Percentiles rank a stretch among this genome's conserved stretches.
Conservation (phyloP, 2,329 filamentous ascomycete genomes). For the Pseudogymnoascus sp. region DNA sequence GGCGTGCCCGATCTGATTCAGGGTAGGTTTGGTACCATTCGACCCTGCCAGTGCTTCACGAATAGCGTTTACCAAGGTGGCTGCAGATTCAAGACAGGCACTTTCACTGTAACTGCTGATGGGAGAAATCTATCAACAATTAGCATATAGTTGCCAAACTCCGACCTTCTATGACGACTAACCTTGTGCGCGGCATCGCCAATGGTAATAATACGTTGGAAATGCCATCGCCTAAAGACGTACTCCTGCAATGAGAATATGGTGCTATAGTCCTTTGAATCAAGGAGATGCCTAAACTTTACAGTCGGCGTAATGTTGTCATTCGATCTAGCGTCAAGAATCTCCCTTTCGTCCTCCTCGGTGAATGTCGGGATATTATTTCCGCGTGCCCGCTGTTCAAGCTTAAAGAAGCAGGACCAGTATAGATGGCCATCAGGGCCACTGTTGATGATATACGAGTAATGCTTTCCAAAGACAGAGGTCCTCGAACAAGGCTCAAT, state of each 20-base stretch:
- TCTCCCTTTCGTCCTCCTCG: slow-evolving; percentile 22
- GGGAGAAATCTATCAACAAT: background rate
- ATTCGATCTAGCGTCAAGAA: slow-evolving; percentile 20
- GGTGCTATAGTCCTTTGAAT: slow-evolving; percentile 15
- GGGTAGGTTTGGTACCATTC: background rate
- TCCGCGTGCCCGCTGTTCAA: slow-evolving; percentile 18
- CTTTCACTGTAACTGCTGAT: background rate
- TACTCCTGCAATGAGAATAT: slow-evolving; percentile 31
- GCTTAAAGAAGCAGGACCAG: slow-evolving; percentile 22
- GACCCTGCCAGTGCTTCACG: background rate
- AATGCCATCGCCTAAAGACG: slow-evolving; percentile 34
- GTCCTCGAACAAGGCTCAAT: background rate
- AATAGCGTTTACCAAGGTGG: background rate
- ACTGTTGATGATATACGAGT: slow-evolving; percentile 17
- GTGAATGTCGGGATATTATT: slow-evolving; percentile 26
- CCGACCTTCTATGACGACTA: slow-evolving; percentile 3
- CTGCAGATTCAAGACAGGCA: background rate
- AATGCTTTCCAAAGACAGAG: slow-evolving; percentile 14
- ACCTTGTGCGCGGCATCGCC: slow-evolving; percentile 39
- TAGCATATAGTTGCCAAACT: background rate
- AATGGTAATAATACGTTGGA: slow-evolving; percentile 32
- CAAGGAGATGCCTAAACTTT: slow-evolving; percentile 27
- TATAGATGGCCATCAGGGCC: slow-evolving; percentile 18
- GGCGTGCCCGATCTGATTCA: background rate
- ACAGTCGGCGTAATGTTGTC: slow-evolving; percentile 19